Evolutionary conservation across 2,329 filamentous ascomycete genomes (phyloP), one percentile per base, ranked within the genome.

Genomic region (Cryphonectria radicalis): DNA sequence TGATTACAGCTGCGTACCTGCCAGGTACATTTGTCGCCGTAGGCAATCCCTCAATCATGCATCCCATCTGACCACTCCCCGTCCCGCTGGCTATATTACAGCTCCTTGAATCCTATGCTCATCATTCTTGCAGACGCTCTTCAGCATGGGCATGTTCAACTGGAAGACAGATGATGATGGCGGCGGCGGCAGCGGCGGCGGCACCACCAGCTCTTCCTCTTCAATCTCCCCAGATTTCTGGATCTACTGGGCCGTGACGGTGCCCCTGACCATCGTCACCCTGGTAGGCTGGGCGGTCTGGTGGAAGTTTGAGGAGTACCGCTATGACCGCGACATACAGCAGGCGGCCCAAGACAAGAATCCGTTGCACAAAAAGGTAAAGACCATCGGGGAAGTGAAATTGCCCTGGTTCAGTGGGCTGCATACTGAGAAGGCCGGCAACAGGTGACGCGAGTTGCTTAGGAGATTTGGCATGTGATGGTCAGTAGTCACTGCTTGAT

Each of bases 281-380:
- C 6, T 65, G 25, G 42, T 50, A 13, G 63, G 63, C 63, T 65
- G 63, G 63, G 63, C 63, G 11, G 13, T 50, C 22, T 65, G 63
- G 63, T 65, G 63, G 63, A 65, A 65, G 28, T 35, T 53, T n/a
- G 63, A 65, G 42, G 63, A 65, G 43, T 65, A 65, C 43, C 63
- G 63, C 13, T 65, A 65, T 35, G 63, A 46, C 17, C 63, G 63
- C 17, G 63, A 65, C 42, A 42, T 65, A 50, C 63, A 53, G 25
- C 42, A 43, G 14, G n/a, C 43, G 8, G 14, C 14, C 13, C 13
- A n/a, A 6, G 43, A 50, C 17, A 4, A 35, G 5, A 17, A 0
- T 13, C 28, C 43, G 28, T 22, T 53, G 63, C 42, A 13, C 32
- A 37, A n/a, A 28, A 46, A 25, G 22, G 17, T 7, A 40, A 60